Percentiles rank a stretch among this genome's conserved stretches.
These are phyloP conservation scores for Andrographis paniculata DNA, from an alignment of 305 asterid genomes.

Conservation along the genomic window DNA sequence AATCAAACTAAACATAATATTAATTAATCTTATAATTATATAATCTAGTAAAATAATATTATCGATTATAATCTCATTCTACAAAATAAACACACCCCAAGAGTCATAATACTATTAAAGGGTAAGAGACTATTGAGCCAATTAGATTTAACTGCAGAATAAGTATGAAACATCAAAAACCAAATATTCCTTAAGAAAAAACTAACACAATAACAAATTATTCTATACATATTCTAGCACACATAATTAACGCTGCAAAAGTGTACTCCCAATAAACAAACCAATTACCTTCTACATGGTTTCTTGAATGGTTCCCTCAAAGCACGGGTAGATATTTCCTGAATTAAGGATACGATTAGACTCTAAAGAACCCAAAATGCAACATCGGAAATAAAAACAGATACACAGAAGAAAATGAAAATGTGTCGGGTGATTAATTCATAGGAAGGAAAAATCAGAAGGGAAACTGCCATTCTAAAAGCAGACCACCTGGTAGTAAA, in stretches of 20 bases:
- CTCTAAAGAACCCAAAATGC: slow-evolving; percentile 47
- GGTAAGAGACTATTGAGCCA: neutral
- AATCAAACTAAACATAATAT: no score
- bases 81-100: no score
- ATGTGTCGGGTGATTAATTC: slow-evolving; percentile 5
- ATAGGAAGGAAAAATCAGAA: slow-evolving; percentile 11
- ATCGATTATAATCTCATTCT: no score
- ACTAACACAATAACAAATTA: neutral
- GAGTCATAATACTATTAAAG: neutral
- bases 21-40: no score
- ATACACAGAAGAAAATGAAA: slow-evolving; percentile 14
- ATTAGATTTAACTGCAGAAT: neutral
- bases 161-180: neutral
- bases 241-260: slow-evolving; percentile 28
- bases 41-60: no score
- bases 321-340: slow-evolving; percentile 77
- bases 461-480: slow-evolving; percentile 10
- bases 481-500: slow-evolving; percentile 18
- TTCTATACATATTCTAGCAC: neutral
- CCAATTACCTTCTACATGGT: slow-evolving; percentile 97
- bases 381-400: slow-evolving; percentile 10
- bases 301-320: slow-evolving; percentile 87
- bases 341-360: slow-evolving; percentile 85
- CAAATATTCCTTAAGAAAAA: neutral
- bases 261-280: slow-evolving; percentile 67